Evolutionary conservation across 495 filamentous ascomycete species (phyloP), one percentile per base, ranked within the genome.

Genomic region (Aspergillus saccharolyticus): DNA sequence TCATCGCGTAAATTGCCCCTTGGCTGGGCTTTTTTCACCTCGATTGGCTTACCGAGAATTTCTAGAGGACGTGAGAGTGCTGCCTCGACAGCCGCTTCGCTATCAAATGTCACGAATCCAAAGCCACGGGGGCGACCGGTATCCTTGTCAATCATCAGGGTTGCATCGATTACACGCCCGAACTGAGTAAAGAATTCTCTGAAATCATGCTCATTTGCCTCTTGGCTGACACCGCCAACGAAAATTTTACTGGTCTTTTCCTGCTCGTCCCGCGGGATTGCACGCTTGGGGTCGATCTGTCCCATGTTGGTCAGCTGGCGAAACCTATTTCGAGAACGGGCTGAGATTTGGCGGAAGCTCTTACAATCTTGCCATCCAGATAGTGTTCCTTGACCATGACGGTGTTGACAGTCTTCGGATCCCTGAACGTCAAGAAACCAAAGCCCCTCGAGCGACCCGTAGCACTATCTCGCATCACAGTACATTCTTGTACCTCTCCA

Each of bases 371-470:
- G 52, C 95, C 94, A 74, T 98, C 94, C 16, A 98, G 80, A 64
- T 91, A 96, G 71, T 98, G 94, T 68, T 98, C 94, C 77, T 97
- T 97, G 60, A 97, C 94, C 94, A 98, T 98, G 42, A 98, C 94
- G 61, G 91, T 96, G 69, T 98, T 98, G 60, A 98, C 94, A 14
- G 90, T 96, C 71, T 93, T 94, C 18, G 94, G 89, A 66, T 98
- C 94, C 63, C 89, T 92, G 80, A 98, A 98, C 6, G 95, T 98
- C 55, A 98, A 80, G 73, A 98, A 98, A 16, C 94, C 94, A 63
- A 98, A 98, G 12, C 94, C 94, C 67, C 94, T 84, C 14, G 93
- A 97, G 55, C 94, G 87, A 25, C 95, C 95, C 21, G 88, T 95
- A 47, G 90, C 88, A 58, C 92, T 90, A 72, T 98, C 94, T 58